These are phyloP conservation scores for Saccharomycopsis fermentans DNA, from an alignment of 805 yeast species.

Conservation along the genomic window DNA sequence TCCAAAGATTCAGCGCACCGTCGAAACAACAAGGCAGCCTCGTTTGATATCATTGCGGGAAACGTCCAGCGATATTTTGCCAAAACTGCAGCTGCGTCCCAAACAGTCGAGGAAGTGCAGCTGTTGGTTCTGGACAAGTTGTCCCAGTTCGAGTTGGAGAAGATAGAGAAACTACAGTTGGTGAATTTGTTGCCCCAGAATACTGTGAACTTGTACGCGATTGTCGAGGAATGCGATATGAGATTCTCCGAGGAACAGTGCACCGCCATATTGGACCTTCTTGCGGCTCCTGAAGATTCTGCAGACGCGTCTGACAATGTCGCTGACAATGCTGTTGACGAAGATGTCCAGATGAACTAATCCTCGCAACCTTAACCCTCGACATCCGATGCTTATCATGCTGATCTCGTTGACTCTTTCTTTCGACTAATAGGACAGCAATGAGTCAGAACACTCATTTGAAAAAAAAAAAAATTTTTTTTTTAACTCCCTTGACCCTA, in stretches of 20 bases:
- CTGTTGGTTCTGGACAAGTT: slow-evolving; percentile 2
- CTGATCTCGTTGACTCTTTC: too few relatives aligned
- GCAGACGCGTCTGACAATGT: too few relatives aligned
- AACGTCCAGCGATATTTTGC: slow-evolving; percentile 32
- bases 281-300: slow-evolving; percentile 27
- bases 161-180: slow-evolving; percentile 76
- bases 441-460: background rate
- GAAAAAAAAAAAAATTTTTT: background rate
- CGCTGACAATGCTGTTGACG: too few relatives aligned
- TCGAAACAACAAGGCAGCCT: slow-evolving; percentile 23
- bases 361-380: background rate
- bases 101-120: slow-evolving; percentile 20
- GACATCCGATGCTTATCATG: too few relatives aligned
- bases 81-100: slow-evolving; percentile 26
- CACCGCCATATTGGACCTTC: slow-evolving; percentile 45
- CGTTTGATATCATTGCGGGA: slow-evolving; percentile 24
- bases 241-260: slow-evolving; percentile 65
- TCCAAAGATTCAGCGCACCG: slow-evolving; percentile 37
- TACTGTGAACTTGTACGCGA: slow-evolving; percentile 65
- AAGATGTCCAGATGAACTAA: slow-evolving; percentile 6
- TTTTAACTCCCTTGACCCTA: background rate
- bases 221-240: slow-evolving; percentile 88
- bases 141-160: slow-evolving; percentile 50
- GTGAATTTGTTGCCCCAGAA: slow-evolving; percentile 73
- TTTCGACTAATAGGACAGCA: background rate